phyloP scores from a whole-genome alignment of 257 asterid species.

The Haberlea rhodopensis region DNA sequence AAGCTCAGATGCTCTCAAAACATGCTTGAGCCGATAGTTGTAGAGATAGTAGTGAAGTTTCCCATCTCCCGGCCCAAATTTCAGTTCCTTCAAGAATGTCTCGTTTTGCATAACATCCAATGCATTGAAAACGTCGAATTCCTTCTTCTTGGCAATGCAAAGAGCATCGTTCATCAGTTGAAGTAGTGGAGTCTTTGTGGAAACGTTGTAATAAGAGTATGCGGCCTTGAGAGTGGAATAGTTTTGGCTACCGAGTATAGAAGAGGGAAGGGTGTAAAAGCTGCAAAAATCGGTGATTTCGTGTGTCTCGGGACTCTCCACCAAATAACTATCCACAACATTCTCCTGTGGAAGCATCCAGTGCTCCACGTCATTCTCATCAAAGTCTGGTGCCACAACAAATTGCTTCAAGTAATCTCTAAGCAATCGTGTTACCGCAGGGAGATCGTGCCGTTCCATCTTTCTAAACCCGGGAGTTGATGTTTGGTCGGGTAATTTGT shows the following conservation, averaged over 20 bases:
- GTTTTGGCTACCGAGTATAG: constrained; percentile 73
- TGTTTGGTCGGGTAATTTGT: constrained; percentile 67
- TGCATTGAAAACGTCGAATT: constrained; percentile 82
- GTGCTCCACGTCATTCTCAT: constrained; percentile 75
- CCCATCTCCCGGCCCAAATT: constrained; percentile 88
- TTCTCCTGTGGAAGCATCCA: constrained; percentile 76
- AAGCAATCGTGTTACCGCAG: constrained; percentile 72
- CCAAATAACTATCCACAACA: constrained; percentile 77
- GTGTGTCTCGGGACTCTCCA: constrained; percentile 71
- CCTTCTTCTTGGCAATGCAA: constrained; percentile 71
- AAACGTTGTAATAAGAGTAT: constrained; percentile 65
- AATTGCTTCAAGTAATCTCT: constrained; percentile 65
- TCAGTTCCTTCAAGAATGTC: constrained; percentile 78
- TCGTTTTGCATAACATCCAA: constrained; percentile 84
- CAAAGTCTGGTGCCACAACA: constrained; percentile 72
- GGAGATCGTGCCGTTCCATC: constrained; percentile 82
- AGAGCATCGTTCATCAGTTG: constrained; percentile 88
- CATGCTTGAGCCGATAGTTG: constrained; percentile 69
- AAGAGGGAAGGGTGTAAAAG: constrained; percentile 79
- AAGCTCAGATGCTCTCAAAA: constrained; percentile 65
- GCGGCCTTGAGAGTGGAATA: constrained; percentile 73
- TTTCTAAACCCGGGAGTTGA: constrained; percentile 69
- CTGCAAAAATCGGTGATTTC: constrained; percentile 84
- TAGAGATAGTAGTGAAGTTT: constrained; percentile 84
- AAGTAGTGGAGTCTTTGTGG: constrained; percentile 67